Base-by-base conservation (phyloP, 768 basidiomycete species). In the Russula virescens region DNA sequence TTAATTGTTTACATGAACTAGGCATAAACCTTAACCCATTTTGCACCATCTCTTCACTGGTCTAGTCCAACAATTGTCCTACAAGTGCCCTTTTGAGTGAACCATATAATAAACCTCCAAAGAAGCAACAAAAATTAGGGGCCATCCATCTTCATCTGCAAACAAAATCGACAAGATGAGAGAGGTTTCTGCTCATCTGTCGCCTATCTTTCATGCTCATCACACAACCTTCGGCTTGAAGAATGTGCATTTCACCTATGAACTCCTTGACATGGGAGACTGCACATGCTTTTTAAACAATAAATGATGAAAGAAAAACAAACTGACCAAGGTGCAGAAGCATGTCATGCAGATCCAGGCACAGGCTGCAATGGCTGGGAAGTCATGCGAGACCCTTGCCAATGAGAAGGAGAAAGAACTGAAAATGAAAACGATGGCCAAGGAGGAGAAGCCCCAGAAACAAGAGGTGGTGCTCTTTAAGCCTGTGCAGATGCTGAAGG, bases 281-380 rank as follows among this genome's bases (percentile, higher is more conserved):
- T 59, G 48, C 60, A 60, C 26, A 50, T 23, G 18, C 34, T 55
- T 54, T n/a, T n/a, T n/a, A n/a, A 45, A 50, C 28, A 51, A 71
- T 25, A 13, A 55, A 18, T n/a, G 25, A 57, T 18, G 4, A 62
- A 53, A 91, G 89, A 95, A 94, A 91, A 94, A 94, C 73, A 94
- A 93, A 78, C 95, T 94, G 2, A 76, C 91, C 69, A 97, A 89
- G 74, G 95, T 95, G 28, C 89, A 98, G 78, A 85, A 88, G 68
- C 82, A 92, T 66, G 87, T 96, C 23, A 83, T 85, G 55, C 80
- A 80, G 51, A 83, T 98, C 53, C 86, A 97, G 75, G 81, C 87
- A 63, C 91, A 95, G 73, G 81, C 85, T 47, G 75, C 87, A 3
- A 68, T 77, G 68, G 73, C 87, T 0, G 94, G 94, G 42, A 95